Percentiles rank a stretch among this genome's conserved stretches.
Conservation (phyloP, 1,139 yeast genomes). For the Protomyces inouyei region DNA sequence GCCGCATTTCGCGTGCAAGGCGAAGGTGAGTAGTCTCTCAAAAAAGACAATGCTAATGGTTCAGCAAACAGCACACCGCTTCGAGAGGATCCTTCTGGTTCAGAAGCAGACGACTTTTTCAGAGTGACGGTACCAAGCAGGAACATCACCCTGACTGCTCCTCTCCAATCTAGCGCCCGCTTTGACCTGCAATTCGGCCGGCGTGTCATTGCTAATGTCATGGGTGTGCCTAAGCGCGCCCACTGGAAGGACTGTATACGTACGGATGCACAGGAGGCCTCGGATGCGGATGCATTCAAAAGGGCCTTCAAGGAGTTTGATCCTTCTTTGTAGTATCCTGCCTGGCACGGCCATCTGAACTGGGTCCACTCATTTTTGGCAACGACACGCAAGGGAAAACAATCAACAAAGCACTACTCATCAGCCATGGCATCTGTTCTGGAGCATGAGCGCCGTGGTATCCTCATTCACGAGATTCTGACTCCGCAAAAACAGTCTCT, state of each 20-base stretch:
- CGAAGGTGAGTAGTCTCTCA: constrained; percentile 9
- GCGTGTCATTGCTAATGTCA: constrained; percentile 59
- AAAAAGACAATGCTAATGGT: not conserved
- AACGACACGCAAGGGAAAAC: not conserved
- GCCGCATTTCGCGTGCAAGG: constrained; percentile 34
- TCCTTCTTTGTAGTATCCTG: constrained; percentile 1
- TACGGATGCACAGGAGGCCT: constrained; percentile 51
- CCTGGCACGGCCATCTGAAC: not conserved
- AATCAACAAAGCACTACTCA: not conserved
- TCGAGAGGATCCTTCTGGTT: not conserved
- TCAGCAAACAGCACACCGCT: constrained; percentile 5
- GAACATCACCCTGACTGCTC: constrained; percentile 21
- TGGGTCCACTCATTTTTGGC: not conserved
- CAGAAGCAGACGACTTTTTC: constrained; percentile 30
- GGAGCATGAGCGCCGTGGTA: no score
- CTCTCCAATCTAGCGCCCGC: constrained; percentile 35
- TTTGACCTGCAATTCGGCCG: constrained; percentile 76
- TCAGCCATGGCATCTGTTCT: no score
- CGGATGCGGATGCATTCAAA: constrained; percentile 61
- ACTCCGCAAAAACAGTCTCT: no score
- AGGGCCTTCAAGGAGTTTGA: constrained; percentile 48
- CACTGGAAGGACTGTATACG: constrained; percentile 74
- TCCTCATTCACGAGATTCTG: no score
- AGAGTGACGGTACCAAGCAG: constrained; percentile 30
- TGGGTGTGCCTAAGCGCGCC: constrained; percentile 56